Conservation (phyloP, 2,329 filamentous ascomycete genomes). For the Chaetomium sp. region DNA sequence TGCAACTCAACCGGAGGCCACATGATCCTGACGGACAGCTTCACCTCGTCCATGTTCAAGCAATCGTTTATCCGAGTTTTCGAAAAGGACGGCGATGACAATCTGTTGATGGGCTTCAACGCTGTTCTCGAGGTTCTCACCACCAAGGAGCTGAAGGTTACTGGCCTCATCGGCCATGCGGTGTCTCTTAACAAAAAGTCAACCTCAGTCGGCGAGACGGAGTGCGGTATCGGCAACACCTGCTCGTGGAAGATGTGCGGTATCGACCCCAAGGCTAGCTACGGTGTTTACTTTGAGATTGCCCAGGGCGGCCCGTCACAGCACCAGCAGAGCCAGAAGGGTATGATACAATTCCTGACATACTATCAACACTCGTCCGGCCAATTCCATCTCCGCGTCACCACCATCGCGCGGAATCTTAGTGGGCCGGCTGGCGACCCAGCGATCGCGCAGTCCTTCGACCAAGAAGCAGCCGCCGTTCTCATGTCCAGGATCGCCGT, state of each 20-base stretch:
- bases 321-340: slow-evolving; percentile 86
- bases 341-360: slow-evolving; percentile 96
- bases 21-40: slow-evolving; percentile 97
- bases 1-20: slow-evolving; percentile 96
- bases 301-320: slow-evolving; percentile 86
- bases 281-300: slow-evolving; percentile 97
- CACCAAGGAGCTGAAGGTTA: slow-evolving; percentile 97
- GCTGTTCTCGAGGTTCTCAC: slow-evolving; percentile 93
- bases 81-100: slow-evolving; percentile 93
- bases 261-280: slow-evolving; percentile 90
- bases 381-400: slow-evolving; percentile 93
- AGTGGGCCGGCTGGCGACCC: slow-evolving; percentile 94
- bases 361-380: slow-evolving; percentile 98
- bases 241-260: slow-evolving; percentile 99
- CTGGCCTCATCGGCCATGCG: slow-evolving; percentile 93
- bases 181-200: slow-evolving; percentile 98
- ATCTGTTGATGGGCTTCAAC: slow-evolving; percentile 97
- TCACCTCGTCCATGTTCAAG: slow-evolving; percentile 99
- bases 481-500: slow-evolving; percentile 99
- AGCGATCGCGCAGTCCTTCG: slow-evolving; percentile 93
- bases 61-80: slow-evolving; percentile 97
- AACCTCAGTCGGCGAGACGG: slow-evolving; percentile 92
- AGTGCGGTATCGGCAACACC: slow-evolving; percentile 97
- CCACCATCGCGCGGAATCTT: slow-evolving; percentile 86
- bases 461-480: slow-evolving; percentile 95